phyloP scores from a whole-genome alignment of 2,329 filamentous ascomycete species.

The Aspergillus terreus region DNA sequence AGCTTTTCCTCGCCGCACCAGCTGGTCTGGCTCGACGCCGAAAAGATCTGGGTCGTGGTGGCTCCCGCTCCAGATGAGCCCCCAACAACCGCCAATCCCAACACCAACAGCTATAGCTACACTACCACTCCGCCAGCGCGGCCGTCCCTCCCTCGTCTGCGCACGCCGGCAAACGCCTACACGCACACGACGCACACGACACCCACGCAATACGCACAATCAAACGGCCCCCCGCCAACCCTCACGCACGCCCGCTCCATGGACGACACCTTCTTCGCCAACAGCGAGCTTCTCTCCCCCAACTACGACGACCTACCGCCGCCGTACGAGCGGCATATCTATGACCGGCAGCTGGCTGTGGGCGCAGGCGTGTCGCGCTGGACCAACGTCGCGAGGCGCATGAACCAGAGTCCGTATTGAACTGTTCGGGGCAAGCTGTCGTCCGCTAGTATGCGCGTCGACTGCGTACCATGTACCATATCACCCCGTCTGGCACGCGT shows the following conservation, averaged over 20 bases:
- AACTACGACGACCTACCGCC: conserved; percentile 17
- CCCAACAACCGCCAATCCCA: too few species aligned
- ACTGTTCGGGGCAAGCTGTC: background rate
- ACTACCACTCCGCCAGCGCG: too few species aligned
- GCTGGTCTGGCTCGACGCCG: conserved; percentile 29
- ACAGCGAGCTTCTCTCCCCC: background rate
- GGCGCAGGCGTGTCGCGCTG: conserved; percentile 17
- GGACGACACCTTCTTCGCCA: conserved; percentile 4
- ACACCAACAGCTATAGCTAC: background rate
- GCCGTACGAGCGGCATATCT: conserved; percentile 25
- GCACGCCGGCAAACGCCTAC: background rate
- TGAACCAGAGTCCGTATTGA: conserved; percentile 11
- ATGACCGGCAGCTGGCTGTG: conserved; percentile 12
- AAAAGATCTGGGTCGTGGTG: conserved; percentile 26
- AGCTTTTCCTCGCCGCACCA: conserved; percentile 11
- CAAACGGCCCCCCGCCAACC: background rate
- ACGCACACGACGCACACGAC: background rate
- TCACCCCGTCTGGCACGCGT: too few species aligned
- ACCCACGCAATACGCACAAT: background rate
- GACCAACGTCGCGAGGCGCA: conserved; percentile 21
- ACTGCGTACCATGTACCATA: too few species aligned
- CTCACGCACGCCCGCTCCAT: conserved; percentile 5
- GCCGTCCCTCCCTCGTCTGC: background rate
- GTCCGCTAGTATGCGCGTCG: too few species aligned
- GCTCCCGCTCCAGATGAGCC: background rate